A percentile compares a stretch with the other conserved stretches of the same genome.
Evolutionary conservation across 805 yeast genomes (phyloP).

Genomic region (Metschnikowia continentalis): DNA sequence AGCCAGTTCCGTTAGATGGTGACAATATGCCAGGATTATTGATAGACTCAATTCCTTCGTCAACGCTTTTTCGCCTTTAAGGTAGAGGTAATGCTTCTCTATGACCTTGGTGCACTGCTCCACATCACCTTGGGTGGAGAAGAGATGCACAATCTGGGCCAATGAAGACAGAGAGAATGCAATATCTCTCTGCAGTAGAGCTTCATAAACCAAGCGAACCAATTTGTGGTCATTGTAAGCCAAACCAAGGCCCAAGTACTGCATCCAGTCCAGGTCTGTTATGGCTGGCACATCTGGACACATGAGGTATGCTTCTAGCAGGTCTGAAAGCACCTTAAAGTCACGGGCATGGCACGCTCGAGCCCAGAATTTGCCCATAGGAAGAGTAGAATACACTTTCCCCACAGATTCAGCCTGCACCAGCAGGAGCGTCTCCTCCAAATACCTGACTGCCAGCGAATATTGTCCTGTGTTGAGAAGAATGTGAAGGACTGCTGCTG

Average conservation of each 20-base stretch:
- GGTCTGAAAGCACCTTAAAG: conserved; percentile 18
- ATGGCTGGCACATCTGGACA: conserved; percentile 3
- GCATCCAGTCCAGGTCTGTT: conserved; percentile 19
- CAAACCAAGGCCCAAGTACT: conserved; percentile 23
- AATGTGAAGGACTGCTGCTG: conserved; percentile 20
- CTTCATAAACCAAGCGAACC: conserved; percentile 25
- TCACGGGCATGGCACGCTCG: conserved; percentile 19
- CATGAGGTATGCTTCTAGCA: conserved; percentile 3
- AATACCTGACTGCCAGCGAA: conserved; percentile 17
- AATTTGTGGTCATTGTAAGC: conserved; percentile 23
- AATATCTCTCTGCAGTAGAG: conserved; percentile 8
- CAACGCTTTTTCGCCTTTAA: conserved; percentile 26
- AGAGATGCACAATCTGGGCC: conserved; percentile 25
- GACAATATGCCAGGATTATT: conserved; percentile 36
- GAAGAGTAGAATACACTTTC: conserved; percentile 11
- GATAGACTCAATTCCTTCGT: conserved; percentile 30
- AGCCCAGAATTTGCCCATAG: conserved; percentile 18
- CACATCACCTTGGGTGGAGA: conserved; percentile 37
- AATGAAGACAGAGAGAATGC: conserved; percentile 12
- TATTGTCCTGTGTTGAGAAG: conserved; percentile 24
- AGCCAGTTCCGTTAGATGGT: conserved; percentile 7
- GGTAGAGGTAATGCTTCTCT: conserved; percentile 34
- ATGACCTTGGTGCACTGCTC: conserved; percentile 30
- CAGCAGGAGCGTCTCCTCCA: conserved; percentile 1
- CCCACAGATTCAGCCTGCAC: not conserved